Conservation (phyloP, 2,329 filamentous ascomycete genomes). For the Aspergillus melleus region DNA sequence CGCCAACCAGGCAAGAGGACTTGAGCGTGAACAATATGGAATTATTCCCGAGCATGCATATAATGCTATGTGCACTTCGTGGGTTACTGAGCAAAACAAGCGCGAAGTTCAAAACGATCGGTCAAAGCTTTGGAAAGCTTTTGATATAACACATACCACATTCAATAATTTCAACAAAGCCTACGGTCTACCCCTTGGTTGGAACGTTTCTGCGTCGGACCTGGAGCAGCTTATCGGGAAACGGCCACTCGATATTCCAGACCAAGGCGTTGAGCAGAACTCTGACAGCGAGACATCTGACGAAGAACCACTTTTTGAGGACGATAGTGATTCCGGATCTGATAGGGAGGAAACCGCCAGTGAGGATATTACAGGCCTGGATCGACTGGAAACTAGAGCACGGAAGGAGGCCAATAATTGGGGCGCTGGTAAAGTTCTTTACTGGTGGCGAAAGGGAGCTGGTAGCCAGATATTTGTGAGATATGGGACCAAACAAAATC, state of each 20-base stretch:
- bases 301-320: not conserved
- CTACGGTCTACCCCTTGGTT: not conserved
- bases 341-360: not conserved
- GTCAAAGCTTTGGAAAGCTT: not conserved
- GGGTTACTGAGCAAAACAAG: not conserved
- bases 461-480: slow-evolving; percentile 1
- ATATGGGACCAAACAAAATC: not conserved
- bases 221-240: not conserved
- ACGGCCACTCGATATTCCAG: not conserved
- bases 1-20: not conserved
- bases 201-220: not conserved
- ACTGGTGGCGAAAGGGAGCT: not conserved
- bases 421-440: not conserved
- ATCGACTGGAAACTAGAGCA: not conserved
- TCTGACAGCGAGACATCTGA: not conserved
- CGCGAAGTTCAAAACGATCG: not conserved
- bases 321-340: not conserved
- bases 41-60: not conserved
- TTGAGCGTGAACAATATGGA: not conserved
- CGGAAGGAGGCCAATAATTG: not conserved
- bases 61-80: not conserved
- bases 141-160: not conserved
- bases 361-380: not conserved
- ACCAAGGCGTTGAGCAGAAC: not conserved
- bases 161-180: not conserved